Base-by-base conservation (phyloP, 208 protist species). In the Trypanosoma melophagium region DNA sequence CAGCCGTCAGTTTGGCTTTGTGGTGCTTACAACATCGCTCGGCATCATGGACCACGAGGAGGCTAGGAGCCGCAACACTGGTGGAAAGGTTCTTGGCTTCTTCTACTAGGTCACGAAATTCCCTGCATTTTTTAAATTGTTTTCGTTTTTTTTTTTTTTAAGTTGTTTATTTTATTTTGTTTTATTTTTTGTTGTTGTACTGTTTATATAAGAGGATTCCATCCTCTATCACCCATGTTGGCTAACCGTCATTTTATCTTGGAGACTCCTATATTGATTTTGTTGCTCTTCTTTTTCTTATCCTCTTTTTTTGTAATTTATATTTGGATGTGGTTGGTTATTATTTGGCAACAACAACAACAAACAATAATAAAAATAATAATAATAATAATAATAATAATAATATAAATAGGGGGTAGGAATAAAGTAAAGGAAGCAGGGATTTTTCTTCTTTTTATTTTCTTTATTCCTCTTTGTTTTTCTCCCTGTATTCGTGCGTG, bases 41-140 rank as follows among this genome's bases (percentile, higher is more conserved):
- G 99, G 99, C 73, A 99, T 99, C 90, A 99, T 99, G 98, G 98
- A 99, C 78, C 99, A 99, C 92, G 98, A 99, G 85, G 99, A 99
- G 90, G 98, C 98, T 50, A 89, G 97, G 64, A 77, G 94, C 44
- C 96, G 98, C 78, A 94, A 99, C 87, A 99, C 98, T 78, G 99
- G 99, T 97, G 99, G 99, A 66, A 99, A 99, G 93, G 97, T 99
- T 57, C 95, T 99, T 62, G 99, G 99, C 70, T 99, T 99, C 91
- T 99, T 99, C 96, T 99, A 99, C 86, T 99, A 97, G 97, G 79
- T 51, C 40, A 35, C 35, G 21, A 41, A 55, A 0, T 62, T 60
- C 16, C 42, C 21, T 54, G 19, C 38, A 40, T 42, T 50, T 55
- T 61, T 38, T 7, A 47, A 56, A 38, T 44, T 55, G 21, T 44